phyloP scores from a whole-genome alignment of 495 filamentous ascomycete genomes.

The Penicillium nucicola region DNA sequence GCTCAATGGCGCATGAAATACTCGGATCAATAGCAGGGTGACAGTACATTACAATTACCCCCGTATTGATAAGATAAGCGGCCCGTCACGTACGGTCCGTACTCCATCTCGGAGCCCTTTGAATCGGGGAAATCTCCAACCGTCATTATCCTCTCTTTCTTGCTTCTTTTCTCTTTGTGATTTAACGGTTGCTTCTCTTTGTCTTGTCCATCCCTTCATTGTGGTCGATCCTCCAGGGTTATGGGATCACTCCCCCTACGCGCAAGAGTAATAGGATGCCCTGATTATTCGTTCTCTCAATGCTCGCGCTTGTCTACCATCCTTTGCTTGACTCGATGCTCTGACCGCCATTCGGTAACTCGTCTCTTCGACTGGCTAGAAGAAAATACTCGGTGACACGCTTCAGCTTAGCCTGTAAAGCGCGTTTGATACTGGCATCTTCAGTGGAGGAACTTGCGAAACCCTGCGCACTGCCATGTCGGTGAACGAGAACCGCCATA shows the following conservation, averaged over 20 bases:
- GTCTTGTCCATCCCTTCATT: background rate
- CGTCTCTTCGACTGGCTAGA: background rate
- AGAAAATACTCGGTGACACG: background rate
- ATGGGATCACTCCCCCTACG: constrained; percentile 6
- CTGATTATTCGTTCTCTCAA: constrained; percentile 13
- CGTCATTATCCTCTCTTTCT: background rate
- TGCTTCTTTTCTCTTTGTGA: constrained; percentile 4
- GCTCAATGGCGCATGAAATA: background rate
- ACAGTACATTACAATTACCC: background rate
- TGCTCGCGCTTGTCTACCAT: background rate
- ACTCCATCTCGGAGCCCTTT: constrained; percentile 5
- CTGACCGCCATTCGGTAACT: constrained; percentile 10
- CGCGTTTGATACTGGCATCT: constrained; percentile 14
- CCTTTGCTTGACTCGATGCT: constrained; percentile 13
- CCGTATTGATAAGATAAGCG: constrained; percentile 9
- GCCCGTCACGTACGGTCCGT: constrained; percentile 1
- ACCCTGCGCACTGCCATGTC: constrained; percentile 44
- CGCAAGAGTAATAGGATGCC: constrained; percentile 13
- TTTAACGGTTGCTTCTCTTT: background rate
- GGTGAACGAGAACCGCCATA: constrained; percentile 38
- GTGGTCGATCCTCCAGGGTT: background rate
- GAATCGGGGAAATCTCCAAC: constrained; percentile 1
- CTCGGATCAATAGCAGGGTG: background rate
- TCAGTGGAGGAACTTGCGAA: constrained; percentile 17
- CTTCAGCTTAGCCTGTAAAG: background rate